These are phyloP conservation scores for Cenchrus purpureus DNA, from an alignment of 176 grass and related monocot species.

Conservation along the genomic window DNA sequence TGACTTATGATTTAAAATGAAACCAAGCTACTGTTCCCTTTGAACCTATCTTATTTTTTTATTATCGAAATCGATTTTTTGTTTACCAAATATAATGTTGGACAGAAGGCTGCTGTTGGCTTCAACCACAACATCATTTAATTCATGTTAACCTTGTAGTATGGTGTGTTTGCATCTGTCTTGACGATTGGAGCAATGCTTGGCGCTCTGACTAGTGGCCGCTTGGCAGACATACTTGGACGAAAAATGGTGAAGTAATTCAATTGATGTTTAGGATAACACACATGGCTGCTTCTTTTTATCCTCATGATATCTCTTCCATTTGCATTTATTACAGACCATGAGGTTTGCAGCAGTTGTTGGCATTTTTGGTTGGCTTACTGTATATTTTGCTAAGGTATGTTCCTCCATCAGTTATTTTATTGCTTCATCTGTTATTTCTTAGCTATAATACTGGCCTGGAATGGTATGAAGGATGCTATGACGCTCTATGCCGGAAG, in stretches of 20 bases:
- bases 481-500: conserved; percentile 62
- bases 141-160: conserved; percentile 53
- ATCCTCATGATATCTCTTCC: conserved; percentile 2
- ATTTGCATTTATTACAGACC: conserved; percentile 52
- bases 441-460: conserved; percentile 17
- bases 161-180: conserved; percentile 69
- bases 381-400: conserved; percentile 68
- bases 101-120: conserved; percentile 10
- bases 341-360: conserved; percentile 61
- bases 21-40: not conserved
- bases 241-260: conserved; percentile 65
- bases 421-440: not conserved
- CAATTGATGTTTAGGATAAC: not conserved
- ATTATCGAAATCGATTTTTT: not conserved
- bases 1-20: not conserved
- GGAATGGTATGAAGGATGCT: conserved; percentile 36
- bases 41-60: not conserved
- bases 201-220: conserved; percentile 67
- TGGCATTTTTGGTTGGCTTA: conserved; percentile 70
- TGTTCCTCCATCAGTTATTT: conserved; percentile 12
- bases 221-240: conserved; percentile 59
- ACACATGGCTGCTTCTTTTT: not conserved
- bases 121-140: not conserved
- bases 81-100: not conserved
- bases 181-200: conserved; percentile 87